Conservation (phyloP, 2,329 filamentous ascomycete species). For the Aplosporella prunicola region DNA sequence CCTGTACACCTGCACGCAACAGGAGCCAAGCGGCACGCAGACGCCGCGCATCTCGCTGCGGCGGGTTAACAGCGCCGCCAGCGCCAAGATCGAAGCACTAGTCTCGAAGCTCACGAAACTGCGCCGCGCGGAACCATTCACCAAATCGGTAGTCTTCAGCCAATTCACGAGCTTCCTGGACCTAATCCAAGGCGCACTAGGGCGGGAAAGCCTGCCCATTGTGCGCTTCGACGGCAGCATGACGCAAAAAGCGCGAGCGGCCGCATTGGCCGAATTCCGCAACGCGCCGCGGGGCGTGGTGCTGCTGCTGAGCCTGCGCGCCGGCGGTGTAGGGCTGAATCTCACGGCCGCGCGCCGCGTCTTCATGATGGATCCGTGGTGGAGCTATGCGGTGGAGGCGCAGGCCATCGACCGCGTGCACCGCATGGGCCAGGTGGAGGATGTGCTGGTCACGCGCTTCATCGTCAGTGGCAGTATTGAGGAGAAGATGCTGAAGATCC, state of each 20-base stretch:
- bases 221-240: conserved; percentile 90
- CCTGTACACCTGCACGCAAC: conserved; percentile 24
- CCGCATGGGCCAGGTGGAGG: conserved; percentile 83
- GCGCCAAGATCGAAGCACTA: conserved; percentile 78
- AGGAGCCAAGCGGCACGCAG: conserved; percentile 19
- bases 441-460: conserved; percentile 80
- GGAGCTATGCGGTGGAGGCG: conserved; percentile 93
- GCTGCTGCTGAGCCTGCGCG: conserved; percentile 73
- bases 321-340: conserved; percentile 90
- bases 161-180: conserved; percentile 96
- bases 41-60: conserved; percentile 49
- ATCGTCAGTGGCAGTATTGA: conserved; percentile 88
- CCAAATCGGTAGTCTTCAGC: conserved; percentile 89
- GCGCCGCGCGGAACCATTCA: conserved; percentile 53
- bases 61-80: conserved; percentile 58
- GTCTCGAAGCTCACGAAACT: conserved; percentile 64
- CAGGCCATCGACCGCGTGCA: conserved; percentile 97
- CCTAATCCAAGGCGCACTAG: conserved; percentile 75
- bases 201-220: conserved; percentile 60
- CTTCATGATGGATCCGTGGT: conserved; percentile 99
- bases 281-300: conserved; percentile 51
- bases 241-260: conserved; percentile 72
- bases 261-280: conserved; percentile 65
- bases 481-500: conserved; percentile 85
- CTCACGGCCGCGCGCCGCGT: conserved; percentile 81